A percentile compares a stretch with the other conserved stretches of the same genome.
Evolutionary conservation across 495 filamentous ascomycete genomes (phyloP).

Genomic region (Letharia columbiana): DNA sequence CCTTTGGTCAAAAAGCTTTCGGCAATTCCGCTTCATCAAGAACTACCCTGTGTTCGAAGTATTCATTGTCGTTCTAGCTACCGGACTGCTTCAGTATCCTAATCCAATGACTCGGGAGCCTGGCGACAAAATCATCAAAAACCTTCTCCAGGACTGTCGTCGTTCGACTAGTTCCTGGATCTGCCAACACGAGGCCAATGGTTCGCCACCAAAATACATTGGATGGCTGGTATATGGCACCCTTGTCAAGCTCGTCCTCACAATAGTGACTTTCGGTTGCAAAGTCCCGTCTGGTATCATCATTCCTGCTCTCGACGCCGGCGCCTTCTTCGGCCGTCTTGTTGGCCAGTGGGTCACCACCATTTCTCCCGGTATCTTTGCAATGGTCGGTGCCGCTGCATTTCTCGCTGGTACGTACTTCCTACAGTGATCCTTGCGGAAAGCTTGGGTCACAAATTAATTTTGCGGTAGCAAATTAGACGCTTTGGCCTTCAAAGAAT

Average conservation of each 20-base stretch:
- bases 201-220: conserved; percentile 33
- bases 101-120: conserved; percentile 44
- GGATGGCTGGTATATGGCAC: conserved; percentile 45
- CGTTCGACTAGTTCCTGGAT: conserved; percentile 35
- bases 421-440: background rate
- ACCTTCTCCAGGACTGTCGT: conserved; percentile 47
- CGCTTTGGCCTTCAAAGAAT: background rate
- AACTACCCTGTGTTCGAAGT: conserved; percentile 46
- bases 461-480: background rate
- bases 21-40: conserved; percentile 42
- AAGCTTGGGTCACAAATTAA: background rate
- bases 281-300: conserved; percentile 53
- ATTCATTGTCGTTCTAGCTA: conserved; percentile 43
- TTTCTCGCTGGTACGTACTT: conserved; percentile 38
- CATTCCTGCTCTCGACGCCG: conserved; percentile 49
- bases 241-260: conserved; percentile 45
- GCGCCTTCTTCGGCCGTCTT: conserved; percentile 48
- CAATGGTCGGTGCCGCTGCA: conserved; percentile 52
- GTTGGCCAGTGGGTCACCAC: conserved; percentile 41
- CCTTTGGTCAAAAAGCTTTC: conserved; percentile 47
- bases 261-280: conserved; percentile 48
- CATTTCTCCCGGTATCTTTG: conserved; percentile 50
- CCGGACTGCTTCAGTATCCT: conserved; percentile 46
- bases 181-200: conserved; percentile 38
- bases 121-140: conserved; percentile 46